Evolutionary conservation across 495 filamentous ascomycete genomes (phyloP).

Genomic region (Oleoguttula mirabilis): DNA sequence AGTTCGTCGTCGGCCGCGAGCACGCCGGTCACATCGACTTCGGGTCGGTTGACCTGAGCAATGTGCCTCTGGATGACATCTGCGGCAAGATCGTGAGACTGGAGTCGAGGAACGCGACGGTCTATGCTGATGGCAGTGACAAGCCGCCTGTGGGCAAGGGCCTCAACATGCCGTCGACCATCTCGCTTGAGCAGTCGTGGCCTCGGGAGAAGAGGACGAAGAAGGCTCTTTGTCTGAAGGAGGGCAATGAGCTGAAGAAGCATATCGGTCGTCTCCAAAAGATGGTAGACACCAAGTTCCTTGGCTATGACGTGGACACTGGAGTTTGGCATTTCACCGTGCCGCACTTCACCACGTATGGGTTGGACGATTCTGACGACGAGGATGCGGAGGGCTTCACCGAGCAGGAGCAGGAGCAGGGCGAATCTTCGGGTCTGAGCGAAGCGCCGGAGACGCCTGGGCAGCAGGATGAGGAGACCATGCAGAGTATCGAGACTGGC

Average conservation of each 20-base stretch:
- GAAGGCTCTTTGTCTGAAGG: conserved; percentile 40
- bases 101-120: conserved; percentile 61
- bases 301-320: conserved; percentile 60
- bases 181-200: conserved; percentile 80
- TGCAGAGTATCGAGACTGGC: conserved; percentile 10
- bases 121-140: conserved; percentile 60
- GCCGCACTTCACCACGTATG: conserved; percentile 91
- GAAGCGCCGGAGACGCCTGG: conserved; percentile 14
- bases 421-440: conserved; percentile 10
- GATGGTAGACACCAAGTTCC: conserved; percentile 66
- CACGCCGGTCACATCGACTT: conserved; percentile 70
- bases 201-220: conserved; percentile 57
- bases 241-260: conserved; percentile 51
- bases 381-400: conserved; percentile 15
- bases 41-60: conserved; percentile 67
- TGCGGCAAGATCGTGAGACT: conserved; percentile 62
- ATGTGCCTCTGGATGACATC: conserved; percentile 57
- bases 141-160: conserved; percentile 78
- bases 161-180: conserved; percentile 78
- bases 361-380: conserved; percentile 71
- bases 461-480: conserved; percentile 11
- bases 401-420: conserved; percentile 37
- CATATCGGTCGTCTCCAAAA: conserved; percentile 71
- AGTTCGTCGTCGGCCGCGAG: conserved; percentile 71
- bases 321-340: conserved; percentile 88